Conservation (phyloP, 495 filamentous ascomycete genomes). For the Xylaria nigripes region DNA sequence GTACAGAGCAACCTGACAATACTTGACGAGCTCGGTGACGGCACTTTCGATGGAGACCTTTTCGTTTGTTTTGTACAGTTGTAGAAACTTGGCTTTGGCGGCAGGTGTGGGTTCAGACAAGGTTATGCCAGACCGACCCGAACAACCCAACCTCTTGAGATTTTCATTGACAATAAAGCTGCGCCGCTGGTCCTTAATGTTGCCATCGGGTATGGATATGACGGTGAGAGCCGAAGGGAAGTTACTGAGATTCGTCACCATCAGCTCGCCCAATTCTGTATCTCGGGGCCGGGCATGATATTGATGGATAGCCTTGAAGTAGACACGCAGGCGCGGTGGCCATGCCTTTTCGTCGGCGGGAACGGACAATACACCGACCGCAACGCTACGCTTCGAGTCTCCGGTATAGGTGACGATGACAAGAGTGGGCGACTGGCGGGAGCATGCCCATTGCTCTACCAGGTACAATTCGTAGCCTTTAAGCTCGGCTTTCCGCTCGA, state of each 20-base stretch:
- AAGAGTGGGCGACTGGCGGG: constrained; percentile 79
- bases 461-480: constrained; percentile 88
- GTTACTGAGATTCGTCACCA: constrained; percentile 86
- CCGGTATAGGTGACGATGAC: constrained; percentile 93
- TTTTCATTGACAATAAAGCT: constrained; percentile 94
- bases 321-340: constrained; percentile 69
- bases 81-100: constrained; percentile 84
- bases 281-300: constrained; percentile 78
- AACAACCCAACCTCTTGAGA: constrained; percentile 85
- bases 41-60: constrained; percentile 65
- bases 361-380: constrained; percentile 75
- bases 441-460: constrained; percentile 97
- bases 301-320: constrained; percentile 77
- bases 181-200: constrained; percentile 69
- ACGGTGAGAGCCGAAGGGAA: constrained; percentile 88
- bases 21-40: constrained; percentile 82
- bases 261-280: constrained; percentile 73
- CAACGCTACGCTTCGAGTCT: constrained; percentile 64
- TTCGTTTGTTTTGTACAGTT: constrained; percentile 80
- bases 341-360: constrained; percentile 73
- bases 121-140: constrained; percentile 78
- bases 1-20: constrained; percentile 82
- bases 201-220: constrained; percentile 79
- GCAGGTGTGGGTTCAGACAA: constrained; percentile 66
- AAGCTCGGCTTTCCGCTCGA: constrained; percentile 59